Conservation (phyloP, 108 stramenopile genomes). For the Schizochytrium sp. region DNA sequence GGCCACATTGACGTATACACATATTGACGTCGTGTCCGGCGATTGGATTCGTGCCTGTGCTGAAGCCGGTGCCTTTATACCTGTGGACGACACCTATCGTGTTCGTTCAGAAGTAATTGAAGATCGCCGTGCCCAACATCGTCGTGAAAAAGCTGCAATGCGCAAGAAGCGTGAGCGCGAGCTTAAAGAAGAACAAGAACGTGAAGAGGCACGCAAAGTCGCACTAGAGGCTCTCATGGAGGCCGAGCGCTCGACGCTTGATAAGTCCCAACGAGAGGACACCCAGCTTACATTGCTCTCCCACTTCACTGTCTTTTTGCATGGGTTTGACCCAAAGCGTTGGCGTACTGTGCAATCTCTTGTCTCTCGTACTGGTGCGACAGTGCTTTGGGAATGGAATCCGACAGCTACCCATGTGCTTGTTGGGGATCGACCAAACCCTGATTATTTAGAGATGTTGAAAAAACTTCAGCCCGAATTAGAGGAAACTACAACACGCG, state of each 20-base stretch:
- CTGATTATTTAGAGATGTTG: conserved; percentile 33
- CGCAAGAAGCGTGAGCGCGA: not conserved
- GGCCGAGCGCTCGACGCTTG: not conserved
- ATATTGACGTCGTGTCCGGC: not conserved
- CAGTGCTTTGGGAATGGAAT: conserved; percentile 60
- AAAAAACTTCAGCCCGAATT: not conserved
- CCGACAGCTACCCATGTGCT: conserved; percentile 6
- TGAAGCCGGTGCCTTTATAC: not conserved
- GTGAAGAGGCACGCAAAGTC: not conserved
- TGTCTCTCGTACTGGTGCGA: conserved; percentile 11
- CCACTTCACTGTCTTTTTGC: conserved; percentile 25
- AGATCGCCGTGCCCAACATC: not conserved
- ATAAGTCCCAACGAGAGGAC: not conserved
- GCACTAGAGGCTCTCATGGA: conserved; percentile 18
- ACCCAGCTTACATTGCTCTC: not conserved
- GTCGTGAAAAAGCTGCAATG: not conserved
- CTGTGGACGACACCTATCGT: conserved; percentile 9
- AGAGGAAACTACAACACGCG: not conserved
- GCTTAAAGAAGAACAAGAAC: not conserved
- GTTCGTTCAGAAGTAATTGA: conserved; percentile 19
- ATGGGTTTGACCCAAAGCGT: conserved; percentile 46
- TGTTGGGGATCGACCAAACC: conserved; percentile 43
- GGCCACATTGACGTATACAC: not conserved
- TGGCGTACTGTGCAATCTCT: conserved; percentile 27
- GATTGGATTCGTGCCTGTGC: not conserved